These are phyloP conservation scores for Eucalyptus curtisii DNA, from an alignment of 345 rosid genomes.

Conservation along the genomic window DNA sequence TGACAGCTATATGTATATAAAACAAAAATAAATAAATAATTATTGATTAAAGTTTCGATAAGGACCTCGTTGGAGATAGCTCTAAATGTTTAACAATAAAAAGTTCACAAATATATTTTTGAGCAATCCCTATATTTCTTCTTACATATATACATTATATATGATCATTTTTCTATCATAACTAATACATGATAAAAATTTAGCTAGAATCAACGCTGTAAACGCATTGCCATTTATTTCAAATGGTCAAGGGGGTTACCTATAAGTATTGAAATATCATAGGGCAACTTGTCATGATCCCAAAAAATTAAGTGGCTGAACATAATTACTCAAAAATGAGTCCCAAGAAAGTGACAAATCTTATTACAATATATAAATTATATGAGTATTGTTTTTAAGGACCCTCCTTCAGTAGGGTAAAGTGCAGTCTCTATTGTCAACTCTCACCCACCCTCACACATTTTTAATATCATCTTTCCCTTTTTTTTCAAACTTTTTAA, in stretches of 20 bases:
- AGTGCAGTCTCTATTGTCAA: not conserved
- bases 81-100: fast-evolving
- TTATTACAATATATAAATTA: not conserved
- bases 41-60: not conserved
- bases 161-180: not conserved
- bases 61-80: not conserved
- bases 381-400: not conserved
- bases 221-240: not conserved
- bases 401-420: not conserved
- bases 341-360: fast-evolving
- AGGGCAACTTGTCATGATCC: not conserved
- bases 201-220: fast-evolving
- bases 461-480: not conserved
- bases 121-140: not conserved
- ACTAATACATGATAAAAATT: not conserved
- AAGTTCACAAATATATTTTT: fast-evolving
- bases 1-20: not conserved
- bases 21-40: not conserved
- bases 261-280: not conserved
- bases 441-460: not conserved
- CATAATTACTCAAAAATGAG: not conserved
- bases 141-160: not conserved
- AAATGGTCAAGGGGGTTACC: not conserved
- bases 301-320: not conserved
- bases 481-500: not conserved